Conservation (phyloP, 441 rosid species). For the Gossypium gossypioides region DNA sequence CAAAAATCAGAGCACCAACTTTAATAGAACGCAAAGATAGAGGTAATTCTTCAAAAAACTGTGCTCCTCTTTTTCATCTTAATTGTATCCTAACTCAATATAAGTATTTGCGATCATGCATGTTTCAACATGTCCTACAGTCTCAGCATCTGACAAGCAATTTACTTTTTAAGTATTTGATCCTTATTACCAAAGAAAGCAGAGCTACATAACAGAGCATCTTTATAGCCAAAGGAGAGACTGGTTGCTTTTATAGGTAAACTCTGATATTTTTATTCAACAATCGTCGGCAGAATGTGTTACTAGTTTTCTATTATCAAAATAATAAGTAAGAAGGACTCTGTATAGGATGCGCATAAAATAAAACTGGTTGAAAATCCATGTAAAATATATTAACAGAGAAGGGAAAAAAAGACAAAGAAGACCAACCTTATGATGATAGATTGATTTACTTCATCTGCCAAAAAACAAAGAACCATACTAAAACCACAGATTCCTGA, state of each 20-base stretch:
- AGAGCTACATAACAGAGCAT: neutral
- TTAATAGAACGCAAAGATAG: neutral
- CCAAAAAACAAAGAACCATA: constrained; percentile 16
- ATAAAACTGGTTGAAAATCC: neutral
- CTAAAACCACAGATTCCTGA: constrained; percentile 14
- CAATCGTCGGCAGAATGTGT: neutral
- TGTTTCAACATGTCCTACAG: neutral
- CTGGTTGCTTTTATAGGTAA: neutral
- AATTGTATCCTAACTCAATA: neutral
- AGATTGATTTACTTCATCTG: constrained; percentile 99
- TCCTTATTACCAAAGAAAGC: neutral
- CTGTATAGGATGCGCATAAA: neutral
- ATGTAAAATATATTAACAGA: neutral
- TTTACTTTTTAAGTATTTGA: neutral
- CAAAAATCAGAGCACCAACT: neutral
- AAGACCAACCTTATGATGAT: constrained; percentile 87
- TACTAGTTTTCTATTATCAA: neutral
- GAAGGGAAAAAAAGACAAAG: neutral
- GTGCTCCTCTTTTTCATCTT: neutral
- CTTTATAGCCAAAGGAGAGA: neutral
- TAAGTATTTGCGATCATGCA: neutral
- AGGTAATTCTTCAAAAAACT: neutral
- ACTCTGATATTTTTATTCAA: neutral
- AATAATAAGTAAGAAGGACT: neutral
- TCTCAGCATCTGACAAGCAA: constrained; percentile 4